Evolutionary conservation across 2,329 filamentous ascomycete species (phyloP).

Genomic region (Claviceps sorghi): DNA sequence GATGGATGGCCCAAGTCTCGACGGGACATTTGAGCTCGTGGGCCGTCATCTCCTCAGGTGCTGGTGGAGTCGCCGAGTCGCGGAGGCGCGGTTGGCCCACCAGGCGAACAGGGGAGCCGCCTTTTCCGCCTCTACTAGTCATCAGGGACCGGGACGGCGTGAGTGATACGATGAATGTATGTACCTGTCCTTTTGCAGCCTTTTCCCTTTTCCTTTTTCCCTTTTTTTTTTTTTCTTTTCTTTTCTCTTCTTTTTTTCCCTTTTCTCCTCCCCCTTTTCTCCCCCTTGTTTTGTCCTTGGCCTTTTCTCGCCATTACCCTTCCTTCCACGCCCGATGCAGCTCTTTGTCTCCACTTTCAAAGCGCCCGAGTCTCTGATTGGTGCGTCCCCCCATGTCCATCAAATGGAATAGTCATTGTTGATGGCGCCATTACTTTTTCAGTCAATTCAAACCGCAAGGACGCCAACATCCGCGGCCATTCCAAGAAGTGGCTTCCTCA

Average conservation of each 20-base stretch:
- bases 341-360: background rate
- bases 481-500: background rate
- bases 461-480: background rate
- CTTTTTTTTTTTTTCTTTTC: too few species aligned
- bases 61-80: too few species aligned
- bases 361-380: background rate
- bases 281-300: too few species aligned
- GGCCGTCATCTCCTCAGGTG: too few species aligned
- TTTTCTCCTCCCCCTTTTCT: background rate
- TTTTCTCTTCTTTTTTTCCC: background rate
- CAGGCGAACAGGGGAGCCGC: background rate
- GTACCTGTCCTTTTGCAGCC: too few species aligned
- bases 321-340: background rate
- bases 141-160: too few species aligned
- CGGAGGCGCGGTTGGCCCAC: background rate
- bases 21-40: too few species aligned
- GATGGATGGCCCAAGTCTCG: too few species aligned
- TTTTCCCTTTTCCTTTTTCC: too few species aligned
- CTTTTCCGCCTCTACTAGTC: too few species aligned
- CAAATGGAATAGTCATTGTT: background rate
- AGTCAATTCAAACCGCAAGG: background rate
- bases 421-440: background rate
- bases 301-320: background rate
- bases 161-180: too few species aligned
- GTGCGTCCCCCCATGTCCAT: background rate